Percentiles rank a stretch among this genome's conserved stretches.
Evolutionary conservation across 2,329 filamentous ascomycete genomes (phyloP).

Genomic region (Claviceps sorghi): DNA sequence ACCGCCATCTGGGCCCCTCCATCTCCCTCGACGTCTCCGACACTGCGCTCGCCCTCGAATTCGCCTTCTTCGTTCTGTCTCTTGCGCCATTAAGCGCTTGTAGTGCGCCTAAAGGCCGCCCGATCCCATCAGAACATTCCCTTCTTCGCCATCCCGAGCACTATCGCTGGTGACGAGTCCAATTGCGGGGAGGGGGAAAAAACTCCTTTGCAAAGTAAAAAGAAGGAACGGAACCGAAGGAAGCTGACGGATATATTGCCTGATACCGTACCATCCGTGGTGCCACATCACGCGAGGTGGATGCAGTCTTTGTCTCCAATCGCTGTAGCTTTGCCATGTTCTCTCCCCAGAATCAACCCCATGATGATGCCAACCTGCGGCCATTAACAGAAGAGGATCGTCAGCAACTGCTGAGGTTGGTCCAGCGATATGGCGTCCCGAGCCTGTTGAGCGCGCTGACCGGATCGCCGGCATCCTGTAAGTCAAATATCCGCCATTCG

Average conservation of each 20-base stretch:
- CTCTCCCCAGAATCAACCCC: conserved; percentile 12
- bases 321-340: conserved; percentile 16
- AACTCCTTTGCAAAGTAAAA: too few species aligned
- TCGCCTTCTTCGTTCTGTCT: not conserved
- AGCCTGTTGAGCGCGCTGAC: conserved; percentile 23
- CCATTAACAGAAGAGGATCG: conserved; percentile 25
- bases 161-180: not conserved
- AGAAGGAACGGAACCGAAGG: not conserved
- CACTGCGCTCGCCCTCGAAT: not conserved
- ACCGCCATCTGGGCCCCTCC: not conserved
- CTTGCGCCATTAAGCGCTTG: conserved; percentile 1
- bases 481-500: conserved; percentile 8
- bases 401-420: conserved; percentile 21
- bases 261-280: not conserved
- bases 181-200: not conserved
- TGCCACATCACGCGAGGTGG: not conserved
- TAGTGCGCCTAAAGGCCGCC: not conserved
- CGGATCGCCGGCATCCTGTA: conserved; percentile 23
- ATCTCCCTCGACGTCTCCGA: not conserved
- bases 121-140: not conserved
- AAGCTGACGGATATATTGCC: not conserved
- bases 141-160: not conserved
- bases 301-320: not conserved
- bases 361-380: conserved; percentile 21
- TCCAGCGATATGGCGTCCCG: conserved; percentile 23